Conservation (phyloP, 2,329 filamentous ascomycete species). For the Xylariaceae sp. region DNA sequence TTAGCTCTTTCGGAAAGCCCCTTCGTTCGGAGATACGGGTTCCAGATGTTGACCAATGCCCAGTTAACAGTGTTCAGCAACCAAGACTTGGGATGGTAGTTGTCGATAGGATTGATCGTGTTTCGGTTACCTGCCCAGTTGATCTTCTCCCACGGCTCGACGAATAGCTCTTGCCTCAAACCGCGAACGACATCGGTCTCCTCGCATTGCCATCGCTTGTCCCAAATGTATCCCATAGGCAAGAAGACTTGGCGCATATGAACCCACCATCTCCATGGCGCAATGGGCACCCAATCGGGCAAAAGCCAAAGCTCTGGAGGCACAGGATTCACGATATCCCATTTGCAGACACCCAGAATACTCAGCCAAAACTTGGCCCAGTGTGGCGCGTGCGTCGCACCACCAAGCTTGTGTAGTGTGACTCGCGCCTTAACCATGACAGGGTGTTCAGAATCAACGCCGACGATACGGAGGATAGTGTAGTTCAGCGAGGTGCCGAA, state of each 20-base stretch:
- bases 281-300: constrained; percentile 84
- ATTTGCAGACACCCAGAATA: constrained; percentile 74
- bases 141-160: constrained; percentile 72
- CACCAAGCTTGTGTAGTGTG: constrained; percentile 79
- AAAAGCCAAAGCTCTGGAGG: constrained; percentile 92
- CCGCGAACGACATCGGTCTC: constrained; percentile 68
- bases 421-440: constrained; percentile 80
- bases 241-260: constrained; percentile 97
- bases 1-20: constrained; percentile 68
- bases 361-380: constrained; percentile 98
- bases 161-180: constrained; percentile 77
- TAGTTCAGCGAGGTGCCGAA: constrained; percentile 93
- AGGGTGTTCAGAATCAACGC: constrained; percentile 77
- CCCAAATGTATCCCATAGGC: constrained; percentile 87
- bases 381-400: constrained; percentile 78
- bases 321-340: constrained; percentile 92
- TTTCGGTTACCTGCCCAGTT: constrained; percentile 77
- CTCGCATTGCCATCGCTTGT: constrained; percentile 73
- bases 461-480: constrained; percentile 71
- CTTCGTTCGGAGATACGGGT: constrained; percentile 67
- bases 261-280: constrained; percentile 96
- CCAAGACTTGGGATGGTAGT: constrained; percentile 91
- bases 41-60: constrained; percentile 74
- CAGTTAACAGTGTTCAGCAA: constrained; percentile 76
- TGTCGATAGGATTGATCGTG: constrained; percentile 72